Percentiles rank a stretch among this genome's conserved stretches.
Evolutionary conservation across 768 basidiomycete genomes (phyloP).

Genomic region (Chlorophyllum brunneum): DNA sequence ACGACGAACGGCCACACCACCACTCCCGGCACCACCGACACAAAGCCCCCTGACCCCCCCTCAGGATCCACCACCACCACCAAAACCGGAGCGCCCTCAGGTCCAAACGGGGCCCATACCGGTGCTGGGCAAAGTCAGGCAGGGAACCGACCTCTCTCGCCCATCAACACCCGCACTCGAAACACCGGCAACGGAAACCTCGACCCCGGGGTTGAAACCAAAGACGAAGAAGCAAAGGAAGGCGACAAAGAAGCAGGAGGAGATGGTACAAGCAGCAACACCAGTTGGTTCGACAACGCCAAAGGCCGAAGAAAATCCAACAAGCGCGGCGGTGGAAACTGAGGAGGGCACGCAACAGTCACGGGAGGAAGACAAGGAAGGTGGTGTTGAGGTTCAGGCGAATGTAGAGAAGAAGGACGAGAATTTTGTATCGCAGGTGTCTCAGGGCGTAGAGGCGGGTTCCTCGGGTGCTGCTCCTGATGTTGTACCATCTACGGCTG

Average conservation of each 20-base stretch:
- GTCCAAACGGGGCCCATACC: not conserved
- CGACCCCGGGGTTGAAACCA: not conserved
- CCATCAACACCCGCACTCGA: conserved; percentile 5
- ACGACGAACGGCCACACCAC: conserved; percentile 9
- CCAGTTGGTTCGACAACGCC: conserved; percentile 1
- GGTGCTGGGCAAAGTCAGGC: not conserved
- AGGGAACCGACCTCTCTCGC: conserved; percentile 9
- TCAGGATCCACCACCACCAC: conserved; percentile 11
- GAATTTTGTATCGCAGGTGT: conserved; percentile 7
- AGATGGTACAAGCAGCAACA: not conserved
- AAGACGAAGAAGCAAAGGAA: conserved; percentile 6
- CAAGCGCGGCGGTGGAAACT: not conserved
- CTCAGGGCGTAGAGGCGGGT: conserved; percentile 4
- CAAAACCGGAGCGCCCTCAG: conserved; percentile 11
- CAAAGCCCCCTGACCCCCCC: conserved; percentile 10
- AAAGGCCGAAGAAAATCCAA: conserved; percentile 7
- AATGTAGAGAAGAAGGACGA: conserved; percentile 12
- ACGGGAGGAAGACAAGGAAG: not conserved
- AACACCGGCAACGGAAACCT: conserved; percentile 3
- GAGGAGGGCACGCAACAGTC: not conserved
- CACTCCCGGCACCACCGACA: conserved; percentile 7
- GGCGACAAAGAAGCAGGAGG: conserved; percentile 13
- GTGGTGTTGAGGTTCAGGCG: not conserved
- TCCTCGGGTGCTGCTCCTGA: not conserved
- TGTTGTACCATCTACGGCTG: no score